These are phyloP conservation scores for Penicillium sp. DNA, from an alignment of 2,329 filamentous ascomycete genomes.

Conservation along the genomic window DNA sequence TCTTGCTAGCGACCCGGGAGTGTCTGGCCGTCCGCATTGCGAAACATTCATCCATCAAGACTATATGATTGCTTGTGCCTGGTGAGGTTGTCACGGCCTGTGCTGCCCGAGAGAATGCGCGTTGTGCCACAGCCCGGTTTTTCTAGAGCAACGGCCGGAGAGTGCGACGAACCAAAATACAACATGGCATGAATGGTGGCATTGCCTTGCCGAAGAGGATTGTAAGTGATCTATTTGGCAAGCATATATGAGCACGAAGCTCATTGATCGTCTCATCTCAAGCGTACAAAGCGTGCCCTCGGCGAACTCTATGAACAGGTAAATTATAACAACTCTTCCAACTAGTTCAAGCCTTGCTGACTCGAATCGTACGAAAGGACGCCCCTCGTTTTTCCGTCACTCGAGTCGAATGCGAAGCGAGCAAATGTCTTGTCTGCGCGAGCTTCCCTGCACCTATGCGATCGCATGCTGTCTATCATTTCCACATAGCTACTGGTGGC, in stretches of 20 bases:
- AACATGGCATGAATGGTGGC: background rate
- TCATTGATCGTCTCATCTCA: background rate
- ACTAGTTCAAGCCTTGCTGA: no score
- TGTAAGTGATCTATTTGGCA: background rate
- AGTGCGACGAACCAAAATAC: background rate
- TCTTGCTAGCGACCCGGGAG: no score
- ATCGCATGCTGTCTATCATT: background rate
- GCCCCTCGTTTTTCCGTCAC: background rate
- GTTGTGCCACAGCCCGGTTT: no score
- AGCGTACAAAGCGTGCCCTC: background rate
- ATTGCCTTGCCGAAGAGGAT: background rate
- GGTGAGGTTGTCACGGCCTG: background rate
- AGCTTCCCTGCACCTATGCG: background rate
- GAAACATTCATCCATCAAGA: background rate
- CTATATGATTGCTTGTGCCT: background rate
- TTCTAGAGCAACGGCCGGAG: background rate
- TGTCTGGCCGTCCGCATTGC: background rate
- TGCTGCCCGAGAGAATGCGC: no score
- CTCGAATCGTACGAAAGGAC: background rate
- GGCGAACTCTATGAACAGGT: background rate
- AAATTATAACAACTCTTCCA: background rate
- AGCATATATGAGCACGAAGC: background rate
- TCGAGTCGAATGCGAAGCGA: no score
- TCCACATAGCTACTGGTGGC: background rate
- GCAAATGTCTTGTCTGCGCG: background rate